Base-by-base conservation (phyloP, 2,329 filamentous ascomycete species). In the Helotiales sp. region DNA sequence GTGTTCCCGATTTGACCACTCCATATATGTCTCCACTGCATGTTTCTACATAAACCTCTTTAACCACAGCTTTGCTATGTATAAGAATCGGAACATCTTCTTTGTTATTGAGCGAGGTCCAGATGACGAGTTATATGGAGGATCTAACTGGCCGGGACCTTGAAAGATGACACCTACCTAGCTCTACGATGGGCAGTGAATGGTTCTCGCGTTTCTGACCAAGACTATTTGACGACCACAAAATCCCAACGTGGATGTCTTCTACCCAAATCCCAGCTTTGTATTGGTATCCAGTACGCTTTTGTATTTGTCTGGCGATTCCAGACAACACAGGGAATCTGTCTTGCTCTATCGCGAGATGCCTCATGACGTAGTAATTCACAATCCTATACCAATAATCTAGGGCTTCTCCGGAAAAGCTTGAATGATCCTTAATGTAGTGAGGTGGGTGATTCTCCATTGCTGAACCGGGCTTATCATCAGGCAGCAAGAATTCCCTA, bases 231-330 rank as follows among this genome's bases (percentile, higher is more conserved):
- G 40, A 28, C 2, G 30, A 49, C 60, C 61, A 64, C 7, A 66
- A 24, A 0, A 66, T 22, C 5, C 57, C 59, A 4, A 60, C 43
- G 1, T 54, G 59, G 20, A 69, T 43, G 20, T 64, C 54, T 26
- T 64, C 58, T 20, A 13, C 1, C 66, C 63, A 69, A 10, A 69
- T 37, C 10, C 63, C 63, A 17, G 63, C 58, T 32, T 28, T 34
- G n/a, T 65, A 66, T 15, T 47, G 22, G 26, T 63, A 61, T 7
- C 34, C 55, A n/a, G 61, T 58, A 17, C 61, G 45, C 10, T 30
- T 20, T 2, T 49, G 17, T 13, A 67, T 55, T 26, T 55, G 52
- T 45, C 47, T 60, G 2, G 66, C 66, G 10, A 68, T 54, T 15
- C 66, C 66, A 26, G 52, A 57, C 20, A 65, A 28, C 13, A 63